Base-by-base conservation (phyloP, 306 rosid species). In the Rosa persica region DNA sequence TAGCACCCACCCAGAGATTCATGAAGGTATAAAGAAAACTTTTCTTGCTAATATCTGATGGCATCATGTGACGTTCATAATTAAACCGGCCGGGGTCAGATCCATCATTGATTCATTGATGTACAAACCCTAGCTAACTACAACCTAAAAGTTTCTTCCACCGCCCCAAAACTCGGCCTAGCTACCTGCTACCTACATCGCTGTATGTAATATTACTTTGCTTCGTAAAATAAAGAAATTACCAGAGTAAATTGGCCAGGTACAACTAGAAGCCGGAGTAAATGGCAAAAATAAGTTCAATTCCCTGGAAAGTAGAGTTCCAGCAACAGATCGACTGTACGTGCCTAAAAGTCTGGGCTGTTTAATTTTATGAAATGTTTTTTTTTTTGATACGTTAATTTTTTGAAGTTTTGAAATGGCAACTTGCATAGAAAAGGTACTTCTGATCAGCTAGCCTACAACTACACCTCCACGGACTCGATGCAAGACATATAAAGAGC, bases 81-180 rank as follows among this genome's bases (percentile, higher is more conserved):
- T 38, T 67, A 64, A 67, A 38, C 13, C 39, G 15, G 8, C 71
- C 16, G 71, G 46, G 70, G 71, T 39, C 39, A 42, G 71, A 67
- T 67, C 13, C 47, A 17, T 65, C 70, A 65, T 52, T 39, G n/a
- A 49, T 54, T 54, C 25, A 54, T 66, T 67, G 44, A 39, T 67
- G 71, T 67, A 67, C 39, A 27, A 62, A 62, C 68, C 68, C 42
- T 62, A 13, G 67, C 67, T 62, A 57, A 34, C 67, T 4, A 13
- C 65, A 58, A 25, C 65, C 34, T 58, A 58, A 22, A 58, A 58
- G 65, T 58, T 58, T n/a, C 30, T 58, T 3, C 65, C 65, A 58
- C 65, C 36, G 65, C 65, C 16, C 13, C 25, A 25, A 58, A 58
- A 23, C 36, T n/a, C 34, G 36, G 6, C 20, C 51, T 48, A 48